These are phyloP conservation scores for Rhizopus microsporus DNA, from an alignment of 371 early-diverging fungal species.

Conservation along the genomic window DNA sequence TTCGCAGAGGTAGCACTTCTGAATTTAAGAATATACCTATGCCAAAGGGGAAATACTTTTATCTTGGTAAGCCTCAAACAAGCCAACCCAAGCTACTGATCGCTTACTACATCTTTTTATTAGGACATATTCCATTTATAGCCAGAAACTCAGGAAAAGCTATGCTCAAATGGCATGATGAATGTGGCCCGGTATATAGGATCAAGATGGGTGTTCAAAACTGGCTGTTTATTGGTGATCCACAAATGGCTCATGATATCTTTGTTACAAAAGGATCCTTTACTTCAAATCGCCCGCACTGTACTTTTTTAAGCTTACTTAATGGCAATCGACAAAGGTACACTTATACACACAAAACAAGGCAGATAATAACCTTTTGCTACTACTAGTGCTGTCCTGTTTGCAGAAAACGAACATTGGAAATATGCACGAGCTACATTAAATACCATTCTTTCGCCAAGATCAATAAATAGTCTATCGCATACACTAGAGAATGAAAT, in stretches of 20 bases:
- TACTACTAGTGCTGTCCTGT: conserved; percentile 1
- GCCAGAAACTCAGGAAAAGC: neutral
- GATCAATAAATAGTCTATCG: conserved; percentile 6
- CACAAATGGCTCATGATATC: conserved; percentile 8
- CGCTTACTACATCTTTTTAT: neutral
- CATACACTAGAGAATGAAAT: conserved; percentile 6
- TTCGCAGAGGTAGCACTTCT: neutral
- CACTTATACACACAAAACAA: too few relatives aligned
- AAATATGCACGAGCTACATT: conserved; percentile 1
- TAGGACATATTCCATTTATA: conserved; percentile 8
- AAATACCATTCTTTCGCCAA: conserved; percentile 1
- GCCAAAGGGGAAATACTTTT: conserved; percentile 6
- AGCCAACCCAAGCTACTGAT: neutral
- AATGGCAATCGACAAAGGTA: too few relatives aligned
- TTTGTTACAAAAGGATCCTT: conserved; percentile 7
- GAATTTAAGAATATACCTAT: conserved; percentile 2
- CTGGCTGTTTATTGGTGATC: conserved; percentile 11
- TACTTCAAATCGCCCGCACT: too few relatives aligned
- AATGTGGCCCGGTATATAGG: conserved; percentile 6
- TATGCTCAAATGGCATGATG: conserved; percentile 5
- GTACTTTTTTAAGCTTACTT: too few relatives aligned
- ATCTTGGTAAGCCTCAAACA: conserved; percentile 11
- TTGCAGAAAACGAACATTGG: neutral
- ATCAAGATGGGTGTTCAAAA: conserved; percentile 12
- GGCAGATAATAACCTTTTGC: too few relatives aligned